Percentiles rank a stretch among this genome's conserved stretches.
phyloP scores from a whole-genome alignment of 352 stramenopile genomes.

The Globisporangium uncinulatum region DNA sequence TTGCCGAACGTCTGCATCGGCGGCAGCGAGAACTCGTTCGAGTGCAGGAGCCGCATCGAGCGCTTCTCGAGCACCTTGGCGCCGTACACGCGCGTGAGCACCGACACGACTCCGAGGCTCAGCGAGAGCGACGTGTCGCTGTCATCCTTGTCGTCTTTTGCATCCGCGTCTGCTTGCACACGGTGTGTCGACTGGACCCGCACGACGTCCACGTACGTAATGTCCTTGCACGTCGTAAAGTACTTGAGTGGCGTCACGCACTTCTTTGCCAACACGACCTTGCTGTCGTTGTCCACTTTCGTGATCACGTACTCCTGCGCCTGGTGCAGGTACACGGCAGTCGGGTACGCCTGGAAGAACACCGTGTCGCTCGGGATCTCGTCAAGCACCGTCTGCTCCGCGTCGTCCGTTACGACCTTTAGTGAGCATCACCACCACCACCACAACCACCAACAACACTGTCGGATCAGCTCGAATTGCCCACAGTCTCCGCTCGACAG shows the following conservation, averaged over 20 bases:
- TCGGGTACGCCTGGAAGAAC: constrained; percentile 91
- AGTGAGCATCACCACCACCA: not conserved
- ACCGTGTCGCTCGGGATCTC: constrained; percentile 77
- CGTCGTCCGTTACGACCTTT: constrained; percentile 48
- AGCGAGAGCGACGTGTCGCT: constrained; percentile 17
- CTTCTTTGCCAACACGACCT: constrained; percentile 65
- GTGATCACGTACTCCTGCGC: constrained; percentile 88
- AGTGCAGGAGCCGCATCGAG: constrained; percentile 67
- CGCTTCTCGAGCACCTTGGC: constrained; percentile 82
- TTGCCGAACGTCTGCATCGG: constrained; percentile 94
- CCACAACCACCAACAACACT: not conserved
- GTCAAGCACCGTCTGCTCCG: constrained; percentile 67
- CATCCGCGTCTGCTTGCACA: no score
- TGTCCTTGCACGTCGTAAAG: constrained; percentile 85
- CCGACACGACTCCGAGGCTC: constrained; percentile 67
- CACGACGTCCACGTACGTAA: constrained; percentile 83
- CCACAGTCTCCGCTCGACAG: not conserved
- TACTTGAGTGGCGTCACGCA: constrained; percentile 70
- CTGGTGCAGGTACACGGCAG: constrained; percentile 90
- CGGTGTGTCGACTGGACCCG: constrained; percentile 33
- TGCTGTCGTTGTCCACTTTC: constrained; percentile 64
- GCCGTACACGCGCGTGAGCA: constrained; percentile 79
- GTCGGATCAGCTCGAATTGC: not conserved
- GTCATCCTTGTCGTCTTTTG: constrained; percentile 4
- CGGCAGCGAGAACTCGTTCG: constrained; percentile 92